Base-by-base conservation (phyloP, 768 basidiomycete species). In the Vararia minispora region DNA sequence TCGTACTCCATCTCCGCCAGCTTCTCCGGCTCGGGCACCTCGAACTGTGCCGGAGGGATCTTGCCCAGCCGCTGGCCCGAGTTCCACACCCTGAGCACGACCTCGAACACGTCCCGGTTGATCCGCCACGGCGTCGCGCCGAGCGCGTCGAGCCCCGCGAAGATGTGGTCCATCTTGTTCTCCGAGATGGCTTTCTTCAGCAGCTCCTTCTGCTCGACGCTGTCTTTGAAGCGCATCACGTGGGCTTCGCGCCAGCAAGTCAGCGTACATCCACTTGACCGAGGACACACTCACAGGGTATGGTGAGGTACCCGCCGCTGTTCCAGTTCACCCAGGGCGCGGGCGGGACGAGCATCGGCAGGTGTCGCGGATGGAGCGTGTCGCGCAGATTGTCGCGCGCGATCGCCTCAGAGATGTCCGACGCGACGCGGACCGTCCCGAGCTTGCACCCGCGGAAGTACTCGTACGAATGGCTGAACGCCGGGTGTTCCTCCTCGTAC, bases 141-240 rank as follows among this genome's bases (percentile, higher is more conserved):
- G 1, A 99, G 73, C 2, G 87, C 85, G 51, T 99, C 91, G 9
- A 99, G 69, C 4, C 86, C 87, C 2, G 85, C 80, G 53, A 79
- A 91, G 12, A 95, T 78, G 10, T 83, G 71, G 54, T 94, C 87
- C 30, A 94, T 70, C 31, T 81, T 74, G 5, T 87, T 84, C 5
- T 70, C 60, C 6, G 69, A 63, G 1, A 82, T 79, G 0, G 94
- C 89, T 44, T 78, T 69, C 17, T 70, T 62, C 28, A 99, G 68
- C 55, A 92, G 89, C 6, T 66, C 68, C 31, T 71, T 69, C 51
- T 97, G 92, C 57, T 97, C 94, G 14, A 74, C 56, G 6, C 76
- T 82, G 22, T 95, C 87, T 57, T 94, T 94, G 64, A 81, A 91
- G 7, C 94, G 86, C 91, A 98, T 97, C 27, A 76, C 82, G 22